Base-by-base conservation (phyloP, 169 alveolate species). In the Babesia ovata region DNA sequence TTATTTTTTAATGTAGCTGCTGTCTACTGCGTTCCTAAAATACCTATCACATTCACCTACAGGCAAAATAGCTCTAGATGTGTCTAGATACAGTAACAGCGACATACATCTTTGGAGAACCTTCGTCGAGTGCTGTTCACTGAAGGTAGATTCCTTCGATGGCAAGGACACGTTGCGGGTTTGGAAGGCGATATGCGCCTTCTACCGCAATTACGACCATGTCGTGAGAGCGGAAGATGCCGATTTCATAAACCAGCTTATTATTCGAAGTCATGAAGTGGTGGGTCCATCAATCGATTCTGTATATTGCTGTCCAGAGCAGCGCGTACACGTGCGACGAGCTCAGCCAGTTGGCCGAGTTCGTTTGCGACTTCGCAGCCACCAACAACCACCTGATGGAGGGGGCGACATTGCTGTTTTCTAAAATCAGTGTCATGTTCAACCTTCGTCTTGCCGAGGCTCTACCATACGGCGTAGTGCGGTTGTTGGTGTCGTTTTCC, bases 31-130 rank as follows among this genome's bases (percentile, higher is more conserved):
- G 14, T 46, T 60, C 50, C 53, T 50, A 4, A 14, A 21, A 14
- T 28, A 17, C 46, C 54, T 29, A 14, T 71, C 12, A 49, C 50
- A 29, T 56, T 42, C 26, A 11, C 58, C 13, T 59, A 24, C 45
- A 81, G 88, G 88, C n/a, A 81, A 65, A 39, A 81, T 81, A 28
- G 88, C 84, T 16, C 24, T 71, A 39, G 88, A 81, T 48, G 88
- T 81, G 16, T 60, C 88, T 26, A 45, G 76, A 36, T 72, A 58
- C 39, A 85, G 77, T 17, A 52, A 28, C 39, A 81, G 85, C 39
- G 88, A 81, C 54, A 81, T 81, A 7, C 33, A 22, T 28, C 33
- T 81, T 11, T 81, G 88, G 88, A 58, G 63, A 33, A 46, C 71
- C 12, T 81, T 81, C 57, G 61, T 71, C 33, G 53, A 81, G 28